phyloP scores from a whole-genome alignment of 2,329 filamentous ascomycete species.

The Microdochium bolleyi region DNA sequence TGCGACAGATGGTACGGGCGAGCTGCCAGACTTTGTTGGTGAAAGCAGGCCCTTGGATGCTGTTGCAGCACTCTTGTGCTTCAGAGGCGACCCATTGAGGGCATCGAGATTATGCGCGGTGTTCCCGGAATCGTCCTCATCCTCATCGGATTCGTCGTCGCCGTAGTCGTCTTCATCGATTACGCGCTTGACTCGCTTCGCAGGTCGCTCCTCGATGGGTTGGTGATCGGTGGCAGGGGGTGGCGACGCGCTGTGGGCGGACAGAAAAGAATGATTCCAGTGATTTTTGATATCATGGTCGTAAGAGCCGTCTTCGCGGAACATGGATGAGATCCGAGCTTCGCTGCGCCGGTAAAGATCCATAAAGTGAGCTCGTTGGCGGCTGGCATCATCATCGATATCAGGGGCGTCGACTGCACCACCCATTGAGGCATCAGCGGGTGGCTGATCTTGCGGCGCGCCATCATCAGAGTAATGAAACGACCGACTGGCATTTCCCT shows the following conservation, averaged over 20 bases:
- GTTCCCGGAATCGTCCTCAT: conserved; percentile 46
- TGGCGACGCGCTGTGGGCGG: conserved; percentile 26
- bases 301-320: conserved; percentile 49
- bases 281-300: conserved; percentile 45
- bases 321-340: conserved; percentile 68
- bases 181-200: conserved; percentile 67
- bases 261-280: conserved; percentile 34
- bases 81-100: conserved; percentile 41
- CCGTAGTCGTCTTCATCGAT: conserved; percentile 84
- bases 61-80: conserved; percentile 40
- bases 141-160: conserved; percentile 73
- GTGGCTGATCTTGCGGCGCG: conserved; percentile 39
- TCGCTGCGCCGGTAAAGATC: conserved; percentile 73
- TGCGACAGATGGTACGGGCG: conserved; percentile 52
- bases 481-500: conserved; percentile 37
- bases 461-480: conserved; percentile 56
- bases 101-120: conserved; percentile 42
- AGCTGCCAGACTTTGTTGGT: conserved; percentile 63
- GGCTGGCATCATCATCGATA: conserved; percentile 52
- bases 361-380: conserved; percentile 65
- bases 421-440: conserved; percentile 35
- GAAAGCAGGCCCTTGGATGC: conserved; percentile 55
- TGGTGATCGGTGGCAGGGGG: conserved; percentile 52
- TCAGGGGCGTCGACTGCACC: conserved; percentile 44
- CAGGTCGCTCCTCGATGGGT: conserved; percentile 50